Evolutionary conservation across 139 green algal species (phyloP), one percentile per base, ranked within the genome.

Genomic region (Zygnema circumcarinatum): DNA sequence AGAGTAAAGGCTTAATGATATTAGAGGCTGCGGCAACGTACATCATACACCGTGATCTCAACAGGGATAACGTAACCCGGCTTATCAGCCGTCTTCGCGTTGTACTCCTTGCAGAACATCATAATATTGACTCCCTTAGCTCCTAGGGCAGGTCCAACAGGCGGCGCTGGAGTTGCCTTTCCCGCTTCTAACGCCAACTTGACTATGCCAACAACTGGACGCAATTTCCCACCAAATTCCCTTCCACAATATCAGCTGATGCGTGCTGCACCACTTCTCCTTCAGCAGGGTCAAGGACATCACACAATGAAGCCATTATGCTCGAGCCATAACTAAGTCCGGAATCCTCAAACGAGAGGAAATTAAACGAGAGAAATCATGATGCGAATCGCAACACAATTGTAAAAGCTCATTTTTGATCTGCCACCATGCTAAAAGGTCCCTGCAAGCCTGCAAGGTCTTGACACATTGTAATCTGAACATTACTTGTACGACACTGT

Each of bases 61-160:
- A 99, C 97, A 39, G 97, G 97, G 56, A 99, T 98, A 83, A 99
- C 92, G 29, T 96, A 96, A 2, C 97, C 97, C 31, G 94, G 92
- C 92, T 98, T 98, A 90, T 99, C 96, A 62, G 95, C 85, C 32
- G 97, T 99, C 35, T 92, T 92, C 22, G 97, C 97, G 87, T 99
- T 99, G 96, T 99, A 99, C 90, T 99, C 95, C 94, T 99, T 99
- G 95, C 97, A 99, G 93, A 99, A 99, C 20, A 92, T 91, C 97
- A 99, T 99, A 92, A 99, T 99, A 94, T 99, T 99, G 11, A 99
- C 97, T 91, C 97, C 97, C 96, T 98, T 98, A 68, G 96, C 92
- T 94, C 97, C 97, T 0, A 99, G 94, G 31, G 97, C 97, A 31
- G 97, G 97, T 83, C 97, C 97, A 22, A 99, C 94, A 67, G 97